phyloP scores from a whole-genome alignment of 73 alveolate species.

The Uronychia setigera region DNA sequence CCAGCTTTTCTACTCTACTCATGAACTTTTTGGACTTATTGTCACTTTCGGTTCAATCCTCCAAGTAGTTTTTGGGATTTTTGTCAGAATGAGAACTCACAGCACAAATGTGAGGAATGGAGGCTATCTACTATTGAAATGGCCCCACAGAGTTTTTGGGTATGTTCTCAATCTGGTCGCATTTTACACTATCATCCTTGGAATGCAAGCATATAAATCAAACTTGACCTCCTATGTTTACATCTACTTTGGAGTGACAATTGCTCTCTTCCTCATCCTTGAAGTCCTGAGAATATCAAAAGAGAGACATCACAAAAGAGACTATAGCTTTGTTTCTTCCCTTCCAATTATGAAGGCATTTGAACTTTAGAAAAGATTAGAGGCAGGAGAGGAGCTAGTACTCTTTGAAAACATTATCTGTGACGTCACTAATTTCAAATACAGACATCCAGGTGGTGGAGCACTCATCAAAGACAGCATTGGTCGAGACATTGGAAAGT shows the following conservation, averaged over 20 bases:
- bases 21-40: background rate
- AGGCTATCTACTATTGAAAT: background rate
- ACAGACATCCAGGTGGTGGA: constrained; percentile 24
- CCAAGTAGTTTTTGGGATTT: background rate
- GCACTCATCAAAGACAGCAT: constrained; percentile 2
- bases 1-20: background rate
- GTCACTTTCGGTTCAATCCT: background rate
- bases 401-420: background rate
- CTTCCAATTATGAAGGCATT: background rate
- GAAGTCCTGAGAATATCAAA: background rate
- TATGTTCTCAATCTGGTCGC: background rate
- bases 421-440: background rate
- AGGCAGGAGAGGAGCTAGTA: background rate
- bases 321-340: background rate
- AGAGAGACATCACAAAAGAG: background rate
- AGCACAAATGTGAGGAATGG: background rate
- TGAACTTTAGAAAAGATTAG: background rate
- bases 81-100: background rate
- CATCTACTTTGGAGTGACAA: background rate
- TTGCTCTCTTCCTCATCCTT: background rate
- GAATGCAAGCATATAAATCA: background rate
- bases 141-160: constrained; percentile 3
- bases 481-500: constrained; percentile 19
- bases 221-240: background rate
- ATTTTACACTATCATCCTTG: background rate